Conservation (phyloP, 371 early-diverging fungal genomes). For the Zopfochytrium polystomum region DNA sequence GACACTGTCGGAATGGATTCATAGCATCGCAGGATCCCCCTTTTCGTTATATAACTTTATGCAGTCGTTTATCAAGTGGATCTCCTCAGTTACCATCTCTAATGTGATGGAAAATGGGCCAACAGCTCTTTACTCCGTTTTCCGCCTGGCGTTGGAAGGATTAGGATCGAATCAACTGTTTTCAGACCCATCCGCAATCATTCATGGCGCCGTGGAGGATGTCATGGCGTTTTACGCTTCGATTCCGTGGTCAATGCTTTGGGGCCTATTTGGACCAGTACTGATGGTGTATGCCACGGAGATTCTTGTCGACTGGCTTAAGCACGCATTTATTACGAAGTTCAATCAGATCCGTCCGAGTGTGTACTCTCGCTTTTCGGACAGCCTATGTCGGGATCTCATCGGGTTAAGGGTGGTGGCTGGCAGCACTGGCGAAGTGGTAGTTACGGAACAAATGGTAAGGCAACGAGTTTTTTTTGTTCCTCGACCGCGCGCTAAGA, state of each 20-base stretch:
- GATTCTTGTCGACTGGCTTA: constrained; percentile 94
- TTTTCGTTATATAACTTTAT: neutral
- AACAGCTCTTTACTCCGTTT: too few species aligned
- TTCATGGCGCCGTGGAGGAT: constrained; percentile 1
- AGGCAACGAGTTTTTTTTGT: constrained; percentile 5
- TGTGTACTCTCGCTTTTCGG: constrained; percentile 80
- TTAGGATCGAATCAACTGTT: neutral
- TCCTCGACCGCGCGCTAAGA: constrained; percentile 13
- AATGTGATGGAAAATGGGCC: too few species aligned
- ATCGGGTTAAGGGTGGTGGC: constrained; percentile 44
- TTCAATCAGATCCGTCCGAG: constrained; percentile 88
- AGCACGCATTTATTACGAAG: constrained; percentile 96
- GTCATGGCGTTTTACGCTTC: neutral
- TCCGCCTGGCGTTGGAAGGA: too few species aligned
- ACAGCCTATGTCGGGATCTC: constrained; percentile 84
- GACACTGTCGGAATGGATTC: constrained; percentile 11
- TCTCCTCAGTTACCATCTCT: neutral
- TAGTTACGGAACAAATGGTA: neutral
- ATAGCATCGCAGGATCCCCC: constrained; percentile 4
- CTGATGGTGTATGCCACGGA: constrained; percentile 84
- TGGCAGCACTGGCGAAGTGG: constrained; percentile 1
- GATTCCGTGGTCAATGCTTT: constrained; percentile 55
- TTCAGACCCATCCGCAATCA: neutral
- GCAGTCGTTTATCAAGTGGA: neutral
- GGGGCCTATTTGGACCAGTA: constrained; percentile 70